Evolutionary conservation across 352 stramenopile species (phyloP).

Genomic region (Blastocystis hominis): DNA sequence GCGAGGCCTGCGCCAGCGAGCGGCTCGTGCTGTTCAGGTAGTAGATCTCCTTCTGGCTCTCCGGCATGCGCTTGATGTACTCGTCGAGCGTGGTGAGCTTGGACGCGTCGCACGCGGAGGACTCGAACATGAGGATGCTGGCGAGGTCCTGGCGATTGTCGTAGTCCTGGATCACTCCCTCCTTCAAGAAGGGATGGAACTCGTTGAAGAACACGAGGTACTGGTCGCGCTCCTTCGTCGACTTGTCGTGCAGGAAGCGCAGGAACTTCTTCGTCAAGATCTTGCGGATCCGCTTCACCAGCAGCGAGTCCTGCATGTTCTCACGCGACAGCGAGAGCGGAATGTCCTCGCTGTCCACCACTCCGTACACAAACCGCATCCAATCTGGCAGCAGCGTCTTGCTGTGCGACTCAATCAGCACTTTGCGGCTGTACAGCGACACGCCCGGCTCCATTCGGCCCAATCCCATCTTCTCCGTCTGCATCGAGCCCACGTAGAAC

Average conservation of each 20-base stretch:
- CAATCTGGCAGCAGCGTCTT: constrained; percentile 93
- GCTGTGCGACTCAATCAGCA: constrained; percentile 94
- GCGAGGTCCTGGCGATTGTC: constrained; percentile 75
- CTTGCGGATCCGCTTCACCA: constrained; percentile 89
- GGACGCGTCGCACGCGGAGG: constrained; percentile 76
- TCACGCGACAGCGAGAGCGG: constrained; percentile 95
- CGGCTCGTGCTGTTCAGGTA: constrained; percentile 89
- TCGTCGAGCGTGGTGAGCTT: constrained; percentile 91
- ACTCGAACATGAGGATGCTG: constrained; percentile 96
- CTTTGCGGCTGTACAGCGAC: constrained; percentile 93
- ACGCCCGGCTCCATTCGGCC: constrained; percentile 87
- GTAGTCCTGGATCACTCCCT: constrained; percentile 63
- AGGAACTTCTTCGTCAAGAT: constrained; percentile 85
- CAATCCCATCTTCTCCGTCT: constrained; percentile 81
- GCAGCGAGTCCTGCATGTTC: constrained; percentile 91
- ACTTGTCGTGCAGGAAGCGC: constrained; percentile 68
- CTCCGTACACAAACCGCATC: constrained; percentile 83
- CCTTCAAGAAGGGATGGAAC: constrained; percentile 72
- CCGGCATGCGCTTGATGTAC: constrained; percentile 86
- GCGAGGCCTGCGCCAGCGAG: constrained; percentile 83
- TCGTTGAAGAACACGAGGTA: constrained; percentile 89
- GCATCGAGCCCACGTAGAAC: constrained; percentile 78
- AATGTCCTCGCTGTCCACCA: constrained; percentile 92
- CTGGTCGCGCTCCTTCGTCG: constrained; percentile 83
- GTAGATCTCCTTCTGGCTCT: constrained; percentile 96